These are phyloP conservation scores for Elongisporangium undulatum DNA, from an alignment of 352 stramenopile species.

Conservation along the genomic window DNA sequence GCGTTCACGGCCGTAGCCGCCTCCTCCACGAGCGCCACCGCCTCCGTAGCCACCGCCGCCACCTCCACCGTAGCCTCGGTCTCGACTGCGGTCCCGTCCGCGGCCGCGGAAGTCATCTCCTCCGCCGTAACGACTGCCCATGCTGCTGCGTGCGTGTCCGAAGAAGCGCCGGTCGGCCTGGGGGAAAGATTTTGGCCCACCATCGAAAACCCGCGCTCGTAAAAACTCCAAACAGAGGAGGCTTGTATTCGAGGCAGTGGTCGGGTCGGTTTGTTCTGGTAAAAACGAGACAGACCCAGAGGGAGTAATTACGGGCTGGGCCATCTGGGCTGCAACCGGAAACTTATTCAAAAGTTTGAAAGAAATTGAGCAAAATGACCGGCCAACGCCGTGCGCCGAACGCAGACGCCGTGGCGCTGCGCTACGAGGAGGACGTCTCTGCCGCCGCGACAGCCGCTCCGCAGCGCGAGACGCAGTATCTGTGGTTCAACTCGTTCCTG, in stretches of 20 bases:
- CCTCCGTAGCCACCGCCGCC: slow-evolving; percentile 18
- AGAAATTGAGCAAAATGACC: neutral
- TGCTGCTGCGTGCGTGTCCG: slow-evolving; percentile 7
- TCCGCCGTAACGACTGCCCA: slow-evolving; percentile 65
- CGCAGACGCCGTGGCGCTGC: slow-evolving; percentile 13
- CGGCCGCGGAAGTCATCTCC: slow-evolving; percentile 62
- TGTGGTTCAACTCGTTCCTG: slow-evolving; percentile 69
- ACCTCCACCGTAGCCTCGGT: slow-evolving; percentile 41
- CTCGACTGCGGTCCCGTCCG: slow-evolving; percentile 67
- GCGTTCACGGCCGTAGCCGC: slow-evolving; percentile 31
- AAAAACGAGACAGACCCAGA: neutral
- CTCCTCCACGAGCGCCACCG: slow-evolving; percentile 34
- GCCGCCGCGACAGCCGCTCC: slow-evolving; percentile 5
- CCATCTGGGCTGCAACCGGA: neutral
- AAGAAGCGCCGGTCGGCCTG: slow-evolving; percentile 1
- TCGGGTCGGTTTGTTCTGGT: neutral
- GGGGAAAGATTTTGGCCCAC: slow-evolving; percentile 4
- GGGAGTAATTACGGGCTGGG: slow-evolving; percentile 6
- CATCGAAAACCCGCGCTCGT: slow-evolving; percentile 9
- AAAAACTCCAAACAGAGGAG: slow-evolving; percentile 2
- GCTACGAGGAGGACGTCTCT: slow-evolving; percentile 28
- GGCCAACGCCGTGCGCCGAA: neutral
- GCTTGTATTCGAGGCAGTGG: neutral
- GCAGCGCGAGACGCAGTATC: slow-evolving; percentile 22
- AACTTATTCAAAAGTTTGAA: slow-evolving; percentile 9